Conservation (phyloP, 495 filamentous ascomycete genomes). For the Zalerion maritima region DNA sequence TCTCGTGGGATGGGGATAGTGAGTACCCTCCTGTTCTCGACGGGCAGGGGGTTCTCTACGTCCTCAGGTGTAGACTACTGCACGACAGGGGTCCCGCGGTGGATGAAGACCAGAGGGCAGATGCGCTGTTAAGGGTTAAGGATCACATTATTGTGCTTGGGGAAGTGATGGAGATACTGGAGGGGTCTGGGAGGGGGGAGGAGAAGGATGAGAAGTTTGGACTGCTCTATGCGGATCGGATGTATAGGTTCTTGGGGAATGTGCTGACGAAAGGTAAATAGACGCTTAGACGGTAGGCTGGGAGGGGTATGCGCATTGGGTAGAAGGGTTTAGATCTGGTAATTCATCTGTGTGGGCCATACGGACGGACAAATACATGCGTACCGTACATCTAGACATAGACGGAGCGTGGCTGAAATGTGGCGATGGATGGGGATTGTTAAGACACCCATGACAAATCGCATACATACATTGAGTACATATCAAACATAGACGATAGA, state of each 20-base stretch:
- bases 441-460: no score
- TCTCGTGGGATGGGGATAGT: constrained; percentile 3
- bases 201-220: constrained; percentile 14
- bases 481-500: no score
- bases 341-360: no score
- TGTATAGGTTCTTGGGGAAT: constrained; percentile 24
- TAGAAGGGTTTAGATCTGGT: no score
- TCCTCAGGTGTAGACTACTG: constrained; percentile 21
- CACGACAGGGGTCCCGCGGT: constrained; percentile 12
- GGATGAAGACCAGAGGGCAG: constrained; percentile 9
- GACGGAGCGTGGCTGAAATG: no score
- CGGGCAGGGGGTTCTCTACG: constrained; percentile 26
- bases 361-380: no score
- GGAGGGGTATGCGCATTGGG: no score
- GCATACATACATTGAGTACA: no score
- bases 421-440: no score
- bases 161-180: constrained; percentile 30
- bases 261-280: no score
- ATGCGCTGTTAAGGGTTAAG: constrained; percentile 26
- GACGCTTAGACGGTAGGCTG: no score
- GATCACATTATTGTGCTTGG: constrained; percentile 44
- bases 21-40: constrained; percentile 16
- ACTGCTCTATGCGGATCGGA: constrained; percentile 27
- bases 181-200: constrained; percentile 9
- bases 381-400: no score